phyloP scores from a whole-genome alignment of 2,329 filamentous ascomycete species.

The Cladosporium sp. region DNA sequence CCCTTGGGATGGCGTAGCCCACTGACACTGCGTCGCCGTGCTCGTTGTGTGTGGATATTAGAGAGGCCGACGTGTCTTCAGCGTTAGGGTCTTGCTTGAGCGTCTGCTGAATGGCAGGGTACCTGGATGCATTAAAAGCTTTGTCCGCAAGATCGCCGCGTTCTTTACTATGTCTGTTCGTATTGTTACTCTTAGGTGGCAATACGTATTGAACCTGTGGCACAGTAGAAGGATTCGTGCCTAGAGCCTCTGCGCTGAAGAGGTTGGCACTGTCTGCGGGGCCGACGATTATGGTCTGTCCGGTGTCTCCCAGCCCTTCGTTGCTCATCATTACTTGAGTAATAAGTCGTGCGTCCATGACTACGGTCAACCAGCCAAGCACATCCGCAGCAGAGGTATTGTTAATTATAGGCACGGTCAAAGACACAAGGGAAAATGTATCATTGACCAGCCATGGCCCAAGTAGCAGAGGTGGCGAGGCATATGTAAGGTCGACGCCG shows the following conservation, averaged over 20 bases:
- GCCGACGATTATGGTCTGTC: slow-evolving; percentile 66
- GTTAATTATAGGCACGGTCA: slow-evolving; percentile 75
- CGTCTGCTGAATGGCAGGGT: slow-evolving; percentile 59
- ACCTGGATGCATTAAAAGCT: slow-evolving; percentile 56
- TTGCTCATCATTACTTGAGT: slow-evolving; percentile 58
- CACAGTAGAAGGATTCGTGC: neutral
- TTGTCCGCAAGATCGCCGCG: slow-evolving; percentile 36
- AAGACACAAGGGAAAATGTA: slow-evolving; percentile 70
- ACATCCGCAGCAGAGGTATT: slow-evolving; percentile 59
- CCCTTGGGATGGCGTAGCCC: slow-evolving; percentile 71
- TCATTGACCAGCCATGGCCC: slow-evolving; percentile 72
- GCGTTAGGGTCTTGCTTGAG: slow-evolving; percentile 36
- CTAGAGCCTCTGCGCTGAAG: slow-evolving; percentile 25
- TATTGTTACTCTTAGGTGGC: slow-evolving; percentile 21
- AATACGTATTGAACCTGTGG: slow-evolving; percentile 27
- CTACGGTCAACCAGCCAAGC: slow-evolving; percentile 77
- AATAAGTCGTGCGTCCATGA: slow-evolving; percentile 65
- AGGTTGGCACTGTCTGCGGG: slow-evolving; percentile 62
- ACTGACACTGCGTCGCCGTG: slow-evolving; percentile 66
- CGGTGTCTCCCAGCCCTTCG: slow-evolving; percentile 68
- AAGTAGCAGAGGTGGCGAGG: slow-evolving; percentile 59
- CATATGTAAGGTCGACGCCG: slow-evolving; percentile 25
- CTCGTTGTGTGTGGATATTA: slow-evolving; percentile 69
- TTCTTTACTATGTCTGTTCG: slow-evolving; percentile 28
- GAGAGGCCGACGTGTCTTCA: slow-evolving; percentile 52